Evolutionary conservation across 371 early-diverging fungal genomes (phyloP).

Genomic region (Umbelopsis sp.): DNA sequence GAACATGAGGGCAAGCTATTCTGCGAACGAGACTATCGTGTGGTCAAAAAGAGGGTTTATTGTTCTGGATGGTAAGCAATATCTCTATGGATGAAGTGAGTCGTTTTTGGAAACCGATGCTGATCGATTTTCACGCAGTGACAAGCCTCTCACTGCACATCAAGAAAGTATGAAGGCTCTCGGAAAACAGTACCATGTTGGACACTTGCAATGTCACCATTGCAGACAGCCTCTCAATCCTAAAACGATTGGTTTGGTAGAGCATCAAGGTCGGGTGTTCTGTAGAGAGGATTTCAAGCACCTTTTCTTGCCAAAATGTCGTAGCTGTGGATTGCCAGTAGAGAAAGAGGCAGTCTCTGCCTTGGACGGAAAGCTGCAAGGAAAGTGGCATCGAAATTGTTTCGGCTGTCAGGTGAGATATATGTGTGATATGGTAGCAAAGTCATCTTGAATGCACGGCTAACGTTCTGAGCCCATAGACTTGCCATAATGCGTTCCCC

Average conservation of each 20-base stretch:
- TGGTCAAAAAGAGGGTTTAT: constrained; percentile 26
- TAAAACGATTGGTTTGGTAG: constrained; percentile 46
- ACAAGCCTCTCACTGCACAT: constrained; percentile 20
- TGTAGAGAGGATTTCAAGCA: constrained; percentile 67
- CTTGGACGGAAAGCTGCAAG: constrained; percentile 65
- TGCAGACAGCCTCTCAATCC: constrained; percentile 23
- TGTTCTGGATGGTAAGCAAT: constrained; percentile 37
- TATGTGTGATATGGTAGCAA: not conserved
- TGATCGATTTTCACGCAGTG: not conserved
- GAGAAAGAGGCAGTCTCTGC: constrained; percentile 70
- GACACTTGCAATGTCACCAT: constrained; percentile 23
- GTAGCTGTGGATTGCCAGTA: constrained; percentile 60
- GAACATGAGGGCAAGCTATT: constrained; percentile 55
- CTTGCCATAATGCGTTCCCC: constrained; percentile 67
- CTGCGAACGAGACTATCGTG: constrained; percentile 56
- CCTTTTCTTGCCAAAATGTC: constrained; percentile 60
- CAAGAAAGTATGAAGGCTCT: constrained; percentile 21
- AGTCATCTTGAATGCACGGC: not conserved
- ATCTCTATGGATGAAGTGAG: not conserved
- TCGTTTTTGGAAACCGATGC: not conserved
- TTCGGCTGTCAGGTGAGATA: constrained; percentile 31
- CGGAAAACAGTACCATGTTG: constrained; percentile 25
- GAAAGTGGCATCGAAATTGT: constrained; percentile 65
- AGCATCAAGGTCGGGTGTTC: constrained; percentile 67
- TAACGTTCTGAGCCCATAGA: constrained; percentile 17